Conservation (phyloP, 2,329 filamentous ascomycete species). For the Penicillium sp. region DNA sequence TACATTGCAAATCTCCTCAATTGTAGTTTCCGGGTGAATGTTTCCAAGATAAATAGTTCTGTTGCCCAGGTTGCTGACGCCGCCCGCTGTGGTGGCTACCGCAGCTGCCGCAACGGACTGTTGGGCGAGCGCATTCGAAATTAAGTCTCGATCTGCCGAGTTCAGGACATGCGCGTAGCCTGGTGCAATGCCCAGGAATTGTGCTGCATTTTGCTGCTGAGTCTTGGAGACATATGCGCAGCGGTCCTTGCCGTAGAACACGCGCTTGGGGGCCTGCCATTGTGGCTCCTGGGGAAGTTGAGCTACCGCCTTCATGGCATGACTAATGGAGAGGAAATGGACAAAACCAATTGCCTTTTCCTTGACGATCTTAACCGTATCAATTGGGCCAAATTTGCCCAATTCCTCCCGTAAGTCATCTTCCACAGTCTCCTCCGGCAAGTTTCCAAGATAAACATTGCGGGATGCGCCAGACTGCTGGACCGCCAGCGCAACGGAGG, state of each 20-base stretch:
- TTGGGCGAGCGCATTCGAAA: constrained; percentile 93
- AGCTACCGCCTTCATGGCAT: constrained; percentile 96
- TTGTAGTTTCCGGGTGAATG: constrained; percentile 97
- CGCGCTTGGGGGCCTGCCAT: constrained; percentile 92
- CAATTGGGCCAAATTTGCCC: constrained; percentile 93
- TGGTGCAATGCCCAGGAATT: constrained; percentile 95
- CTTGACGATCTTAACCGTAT: constrained; percentile 95
- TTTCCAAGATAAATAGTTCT: constrained; percentile 97
- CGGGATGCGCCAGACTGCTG: constrained; percentile 96
- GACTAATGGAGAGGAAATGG: constrained; percentile 95
- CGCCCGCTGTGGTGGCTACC: constrained; percentile 92
- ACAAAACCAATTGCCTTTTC: constrained; percentile 99
- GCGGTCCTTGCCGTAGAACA: constrained; percentile 98
- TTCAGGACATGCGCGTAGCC: constrained; percentile 96
- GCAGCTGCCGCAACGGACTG: constrained; percentile 96
- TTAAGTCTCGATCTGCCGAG: constrained; percentile 91
- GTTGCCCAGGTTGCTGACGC: constrained; percentile 96
- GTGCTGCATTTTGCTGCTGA: constrained; percentile 97
- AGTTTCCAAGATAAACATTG: constrained; percentile 94
- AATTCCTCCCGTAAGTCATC: constrained; percentile 93
- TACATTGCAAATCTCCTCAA: constrained; percentile 99
- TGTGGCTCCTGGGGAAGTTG: constrained; percentile 91
- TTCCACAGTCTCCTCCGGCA: constrained; percentile 85
- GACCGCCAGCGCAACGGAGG: constrained; percentile 93
- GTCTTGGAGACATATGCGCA: constrained; percentile 99